Base-by-base conservation (phyloP, 2,329 filamentous ascomycete genomes). In the Paecilomyces formosus region DNA sequence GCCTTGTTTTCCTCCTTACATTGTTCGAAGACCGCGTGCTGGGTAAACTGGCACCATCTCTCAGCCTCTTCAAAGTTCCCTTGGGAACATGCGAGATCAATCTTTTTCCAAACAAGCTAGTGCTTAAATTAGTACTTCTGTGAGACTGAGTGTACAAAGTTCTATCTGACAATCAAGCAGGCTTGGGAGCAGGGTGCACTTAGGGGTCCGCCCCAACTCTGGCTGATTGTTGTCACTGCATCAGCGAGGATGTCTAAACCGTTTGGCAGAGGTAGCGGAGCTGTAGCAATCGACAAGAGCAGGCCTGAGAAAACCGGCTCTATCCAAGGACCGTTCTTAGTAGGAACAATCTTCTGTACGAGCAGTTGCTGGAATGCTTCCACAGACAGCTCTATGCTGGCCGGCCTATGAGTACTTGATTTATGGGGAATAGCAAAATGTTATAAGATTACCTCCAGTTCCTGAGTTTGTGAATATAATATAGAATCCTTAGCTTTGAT, bases 71-170 rank as follows among this genome's bases (percentile, higher is more conserved):
- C 75, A 57, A 82, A 82, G 15, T 84, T 74, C 1, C 79, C 76
- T 31, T 82, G 78, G 1, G 74, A 74, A 61, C 83, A 85, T 13
- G 78, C 77, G 0, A 78, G 73, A 56, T 92, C 88, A n/a, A 89
- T 78, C 26, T 81, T 83, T 72, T 91, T 94, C 91, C 92, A 97
- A 3, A 96, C 75, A 3, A 96, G 72, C 88, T 93, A 58, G 22
- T 33, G 8, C 13, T 57, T 57, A 57, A 62, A 30, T 61, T 18
- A 61, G 57, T 52, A 35, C 2, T 31, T 15, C 3, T 45, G 35
- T 18, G 18, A 7, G 12, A 5, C 35, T 28, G 39, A 22, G 52
- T 11, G 60, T 55, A 53, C 52, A 24, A 26, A 13, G 18, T 31
- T 3, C 52, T 35, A 4, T 33, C 69, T 60, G 62, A 79, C 78